phyloP scores from a whole-genome alignment of 2,329 filamentous ascomycete genomes.

The Chrysoporthe puriensis region DNA sequence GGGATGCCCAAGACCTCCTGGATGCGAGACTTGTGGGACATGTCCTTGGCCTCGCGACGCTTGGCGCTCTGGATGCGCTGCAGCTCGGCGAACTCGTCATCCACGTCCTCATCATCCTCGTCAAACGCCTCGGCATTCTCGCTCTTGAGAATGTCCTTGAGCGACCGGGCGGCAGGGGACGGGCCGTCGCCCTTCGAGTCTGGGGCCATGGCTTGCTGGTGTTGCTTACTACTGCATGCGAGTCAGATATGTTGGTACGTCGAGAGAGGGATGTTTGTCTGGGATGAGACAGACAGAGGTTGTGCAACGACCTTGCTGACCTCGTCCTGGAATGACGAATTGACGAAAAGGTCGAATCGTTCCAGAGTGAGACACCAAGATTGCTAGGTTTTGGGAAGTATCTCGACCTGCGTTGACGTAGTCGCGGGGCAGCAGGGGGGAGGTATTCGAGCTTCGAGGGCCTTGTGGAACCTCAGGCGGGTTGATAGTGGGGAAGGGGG shows the following conservation, averaged over 20 bases:
- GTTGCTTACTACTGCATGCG: constrained; percentile 17
- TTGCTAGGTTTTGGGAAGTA: constrained; percentile 15
- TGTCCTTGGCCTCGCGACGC: constrained; percentile 42
- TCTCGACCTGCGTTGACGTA: constrained; percentile 25
- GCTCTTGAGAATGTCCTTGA: constrained; percentile 26
- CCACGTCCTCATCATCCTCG: constrained; percentile 36
- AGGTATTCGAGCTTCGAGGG: constrained; percentile 16
- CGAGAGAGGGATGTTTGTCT: constrained; percentile 1
- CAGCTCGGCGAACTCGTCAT: constrained; percentile 38
- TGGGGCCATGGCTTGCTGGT: constrained; percentile 23
- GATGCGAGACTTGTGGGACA: constrained; percentile 39
- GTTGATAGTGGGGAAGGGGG: constrained; percentile 25
- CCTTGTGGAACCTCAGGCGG: constrained; percentile 24
- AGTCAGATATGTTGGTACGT: constrained; percentile 9
- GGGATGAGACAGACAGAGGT: constrained; percentile 14
- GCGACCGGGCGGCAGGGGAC: background rate
- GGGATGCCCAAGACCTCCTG: constrained; percentile 55
- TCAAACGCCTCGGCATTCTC: constrained; percentile 33
- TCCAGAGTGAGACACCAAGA: constrained; percentile 16
- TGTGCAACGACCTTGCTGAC: constrained; percentile 14
- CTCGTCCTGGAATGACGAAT: constrained; percentile 13
- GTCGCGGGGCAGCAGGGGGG: constrained; percentile 18
- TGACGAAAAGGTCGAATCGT: background rate
- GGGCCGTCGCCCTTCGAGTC: constrained; percentile 12
- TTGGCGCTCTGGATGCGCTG: constrained; percentile 46